These are phyloP conservation scores for Vitis hybrid DNA, from an alignment of 177 flowering plant species.

Conservation along the genomic window DNA sequence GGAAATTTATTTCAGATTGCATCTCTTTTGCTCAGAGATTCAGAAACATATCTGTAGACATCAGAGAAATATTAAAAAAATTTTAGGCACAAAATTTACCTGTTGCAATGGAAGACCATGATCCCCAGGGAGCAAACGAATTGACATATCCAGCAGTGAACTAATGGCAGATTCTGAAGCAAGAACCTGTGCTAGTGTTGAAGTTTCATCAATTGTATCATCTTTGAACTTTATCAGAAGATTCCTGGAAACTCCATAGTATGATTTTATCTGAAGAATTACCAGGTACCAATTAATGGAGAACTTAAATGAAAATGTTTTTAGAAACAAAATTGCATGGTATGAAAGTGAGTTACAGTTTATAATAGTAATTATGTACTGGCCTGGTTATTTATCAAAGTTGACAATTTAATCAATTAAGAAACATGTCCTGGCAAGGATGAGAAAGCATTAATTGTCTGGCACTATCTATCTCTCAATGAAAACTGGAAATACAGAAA, in stretches of 20 bases:
- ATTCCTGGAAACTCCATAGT: constrained; percentile 88
- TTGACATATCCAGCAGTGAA: constrained; percentile 88
- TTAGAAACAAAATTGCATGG: not conserved
- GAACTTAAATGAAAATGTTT: not conserved
- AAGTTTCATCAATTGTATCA: constrained; percentile 85
- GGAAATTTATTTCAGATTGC: not conserved
- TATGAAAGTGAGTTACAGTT: not conserved
- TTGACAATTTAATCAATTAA: too few species aligned
- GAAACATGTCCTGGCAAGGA: too few species aligned
- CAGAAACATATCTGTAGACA: not conserved
- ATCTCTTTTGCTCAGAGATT: not conserved
- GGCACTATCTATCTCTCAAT: too few species aligned
- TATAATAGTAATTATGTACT: too few species aligned
- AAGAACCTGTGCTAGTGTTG: constrained; percentile 73
- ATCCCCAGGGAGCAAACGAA: constrained; percentile 83
- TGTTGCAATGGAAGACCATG: constrained; percentile 89
- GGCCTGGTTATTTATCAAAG: too few species aligned
- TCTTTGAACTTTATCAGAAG: constrained; percentile 88
- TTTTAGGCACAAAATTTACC: constrained; percentile 31
- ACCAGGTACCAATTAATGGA: not conserved
- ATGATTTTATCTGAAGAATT: constrained; percentile 64
- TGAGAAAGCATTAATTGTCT: too few species aligned
- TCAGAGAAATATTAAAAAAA: not conserved
- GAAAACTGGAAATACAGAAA: too few species aligned
- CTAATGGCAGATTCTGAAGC: constrained; percentile 80